These are phyloP conservation scores for Rhodotorula taiwanensis DNA, from an alignment of 768 basidiomycete genomes.

Conservation along the genomic window DNA sequence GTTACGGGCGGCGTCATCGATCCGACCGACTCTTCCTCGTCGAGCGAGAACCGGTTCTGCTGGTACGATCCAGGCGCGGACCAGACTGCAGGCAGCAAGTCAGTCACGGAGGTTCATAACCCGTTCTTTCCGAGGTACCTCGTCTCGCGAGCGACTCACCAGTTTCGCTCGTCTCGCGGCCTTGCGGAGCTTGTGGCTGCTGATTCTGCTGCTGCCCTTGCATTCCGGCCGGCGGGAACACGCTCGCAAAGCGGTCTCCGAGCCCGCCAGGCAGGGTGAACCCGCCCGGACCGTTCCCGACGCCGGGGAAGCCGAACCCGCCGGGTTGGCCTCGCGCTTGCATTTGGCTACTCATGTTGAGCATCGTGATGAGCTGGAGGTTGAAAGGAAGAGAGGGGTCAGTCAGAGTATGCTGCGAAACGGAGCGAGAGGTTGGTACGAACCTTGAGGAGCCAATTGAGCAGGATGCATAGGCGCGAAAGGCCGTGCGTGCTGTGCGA, in stretches of 20 bases:
- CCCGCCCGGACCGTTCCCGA: not conserved
- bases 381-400: not conserved
- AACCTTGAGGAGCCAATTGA: slow-evolving; percentile 32
- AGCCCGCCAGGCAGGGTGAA: slow-evolving; percentile 4
- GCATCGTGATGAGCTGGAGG: slow-evolving; percentile 20
- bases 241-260: slow-evolving; percentile 5
- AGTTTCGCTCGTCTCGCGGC: slow-evolving; percentile 1
- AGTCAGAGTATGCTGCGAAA: not conserved
- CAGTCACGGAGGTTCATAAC: not conserved
- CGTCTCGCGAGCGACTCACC: slow-evolving; percentile 1
- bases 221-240: slow-evolving; percentile 6
- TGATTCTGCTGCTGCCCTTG: not conserved
- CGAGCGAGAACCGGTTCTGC: slow-evolving; percentile 26
- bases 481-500: not conserved
- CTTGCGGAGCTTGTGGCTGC: not conserved
- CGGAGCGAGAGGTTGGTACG: not conserved
- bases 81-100: slow-evolving; percentile 9
- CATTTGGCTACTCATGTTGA: slow-evolving; percentile 3
- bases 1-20: not conserved
- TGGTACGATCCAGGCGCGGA: slow-evolving; percentile 16
- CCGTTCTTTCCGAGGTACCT: not conserved
- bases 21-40: slow-evolving; percentile 9
- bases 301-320: not conserved
- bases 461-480: slow-evolving; percentile 7
- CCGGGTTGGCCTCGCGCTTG: slow-evolving; percentile 7